These are phyloP conservation scores for Chara braunii DNA, from an alignment of 139 green algal species.

Conservation along the genomic window DNA sequence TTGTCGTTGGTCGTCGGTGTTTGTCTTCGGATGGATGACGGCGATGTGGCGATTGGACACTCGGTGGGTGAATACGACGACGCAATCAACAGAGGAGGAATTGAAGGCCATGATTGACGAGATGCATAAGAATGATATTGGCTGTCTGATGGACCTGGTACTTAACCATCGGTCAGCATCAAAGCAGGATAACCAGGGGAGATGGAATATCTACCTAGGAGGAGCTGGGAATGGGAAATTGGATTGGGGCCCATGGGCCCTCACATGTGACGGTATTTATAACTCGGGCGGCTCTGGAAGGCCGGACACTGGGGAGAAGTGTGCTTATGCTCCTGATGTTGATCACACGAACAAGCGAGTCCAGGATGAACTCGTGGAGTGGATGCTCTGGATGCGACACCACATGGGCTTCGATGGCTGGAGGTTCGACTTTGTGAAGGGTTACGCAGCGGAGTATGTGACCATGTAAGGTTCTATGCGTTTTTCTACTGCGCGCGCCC, in stretches of 20 bases:
- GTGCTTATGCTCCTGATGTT: constrained; percentile 66
- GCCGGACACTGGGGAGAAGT: constrained; percentile 53
- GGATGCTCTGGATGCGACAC: constrained; percentile 18
- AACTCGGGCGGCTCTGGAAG: constrained; percentile 49
- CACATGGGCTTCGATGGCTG: constrained; percentile 40
- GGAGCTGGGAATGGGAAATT: constrained; percentile 31
- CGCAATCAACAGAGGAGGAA: background rate
- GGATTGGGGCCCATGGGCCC: constrained; percentile 29
- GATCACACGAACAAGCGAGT: constrained; percentile 80
- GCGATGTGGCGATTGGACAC: too few species aligned
- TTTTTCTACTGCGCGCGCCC: too few species aligned
- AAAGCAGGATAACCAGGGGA: constrained; percentile 16
- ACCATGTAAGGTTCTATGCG: too few species aligned
- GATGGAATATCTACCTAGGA: constrained; percentile 32
- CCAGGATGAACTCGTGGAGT: constrained; percentile 17
- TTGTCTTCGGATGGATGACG: too few species aligned
- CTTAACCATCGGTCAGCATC: constrained; percentile 50
- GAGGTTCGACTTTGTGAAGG: constrained; percentile 63
- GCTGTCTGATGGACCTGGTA: constrained; percentile 43
- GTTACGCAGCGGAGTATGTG: constrained; percentile 48
- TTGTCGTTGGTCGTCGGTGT: too few species aligned
- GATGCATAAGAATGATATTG: constrained; percentile 22
- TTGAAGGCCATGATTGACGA: background rate
- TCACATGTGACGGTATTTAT: background rate
- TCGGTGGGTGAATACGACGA: too few species aligned